Conservation (phyloP, 2,329 filamentous ascomycete genomes). For the Cercospora sp. region DNA sequence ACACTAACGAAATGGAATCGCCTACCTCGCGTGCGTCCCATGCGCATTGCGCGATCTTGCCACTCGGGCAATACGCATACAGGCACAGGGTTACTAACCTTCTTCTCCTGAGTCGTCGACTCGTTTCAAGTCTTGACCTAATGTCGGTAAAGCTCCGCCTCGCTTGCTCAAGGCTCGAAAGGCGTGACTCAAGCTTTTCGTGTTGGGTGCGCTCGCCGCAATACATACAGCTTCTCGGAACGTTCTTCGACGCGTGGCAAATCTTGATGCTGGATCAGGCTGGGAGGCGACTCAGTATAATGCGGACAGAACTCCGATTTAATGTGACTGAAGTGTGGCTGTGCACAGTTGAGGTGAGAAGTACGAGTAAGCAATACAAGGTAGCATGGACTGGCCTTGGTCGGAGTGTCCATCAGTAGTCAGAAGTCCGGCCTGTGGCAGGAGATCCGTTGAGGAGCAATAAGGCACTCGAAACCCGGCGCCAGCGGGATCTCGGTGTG, state of each 20-base stretch:
- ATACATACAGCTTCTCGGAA: neutral
- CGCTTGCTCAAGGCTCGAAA: neutral
- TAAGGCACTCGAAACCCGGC: neutral
- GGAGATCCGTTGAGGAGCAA: neutral
- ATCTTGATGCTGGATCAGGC: neutral
- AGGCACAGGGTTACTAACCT: neutral
- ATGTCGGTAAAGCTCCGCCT: neutral
- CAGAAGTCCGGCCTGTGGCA: neutral
- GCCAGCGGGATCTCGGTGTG: neutral
- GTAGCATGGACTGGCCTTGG: neutral
- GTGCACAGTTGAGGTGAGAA: neutral
- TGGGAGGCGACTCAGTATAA: neutral
- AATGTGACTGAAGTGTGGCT: neutral
- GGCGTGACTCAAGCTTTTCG: neutral
- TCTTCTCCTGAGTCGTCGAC: neutral
- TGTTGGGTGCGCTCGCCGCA: neutral
- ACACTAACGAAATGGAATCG: neutral
- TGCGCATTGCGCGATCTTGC: neutral
- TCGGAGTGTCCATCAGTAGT: neutral
- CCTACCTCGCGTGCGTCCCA: neutral
- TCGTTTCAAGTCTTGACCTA: neutral
- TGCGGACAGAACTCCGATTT: neutral
- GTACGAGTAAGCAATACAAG: neutral
- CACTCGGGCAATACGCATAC: neutral
- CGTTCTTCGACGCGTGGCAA: neutral